phyloP scores from a whole-genome alignment of 768 basidiomycete species.

The Kwoniella sp. region DNA sequence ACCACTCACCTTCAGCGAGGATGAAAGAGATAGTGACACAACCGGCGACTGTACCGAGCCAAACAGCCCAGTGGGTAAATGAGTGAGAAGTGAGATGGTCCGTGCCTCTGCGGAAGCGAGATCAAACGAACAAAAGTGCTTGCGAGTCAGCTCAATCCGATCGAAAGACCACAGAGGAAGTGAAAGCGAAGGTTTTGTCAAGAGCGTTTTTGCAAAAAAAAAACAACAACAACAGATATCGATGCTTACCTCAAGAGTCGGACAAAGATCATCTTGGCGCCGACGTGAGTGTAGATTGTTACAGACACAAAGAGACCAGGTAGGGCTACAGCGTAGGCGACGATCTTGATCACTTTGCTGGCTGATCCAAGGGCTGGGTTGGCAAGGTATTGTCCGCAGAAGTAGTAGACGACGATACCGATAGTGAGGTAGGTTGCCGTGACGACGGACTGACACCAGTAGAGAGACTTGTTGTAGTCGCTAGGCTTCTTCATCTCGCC shows the following conservation, averaged over 20 bases:
- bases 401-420: constrained; percentile 35
- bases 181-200: background rate
- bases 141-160: background rate
- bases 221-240: background rate
- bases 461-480: constrained; percentile 30
- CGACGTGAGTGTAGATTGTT: constrained; percentile 32
- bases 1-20: constrained; percentile 18
- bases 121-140: background rate
- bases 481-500: constrained; percentile 43
- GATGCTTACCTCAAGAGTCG: constrained; percentile 34
- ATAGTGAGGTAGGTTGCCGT: constrained; percentile 34
- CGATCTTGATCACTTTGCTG: constrained; percentile 41
- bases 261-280: constrained; percentile 49
- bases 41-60: constrained; percentile 18
- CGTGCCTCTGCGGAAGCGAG: constrained; percentile 22
- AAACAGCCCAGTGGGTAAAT: constrained; percentile 19
- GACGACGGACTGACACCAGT: constrained; percentile 46
- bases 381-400: constrained; percentile 36
- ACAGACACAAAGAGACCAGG: constrained; percentile 38
- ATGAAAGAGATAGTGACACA: constrained; percentile 25
- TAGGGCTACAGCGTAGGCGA: constrained; percentile 47
- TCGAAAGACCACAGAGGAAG: too few relatives aligned
- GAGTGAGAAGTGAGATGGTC: constrained; percentile 23
- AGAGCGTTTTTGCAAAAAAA: background rate
- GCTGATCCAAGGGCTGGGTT: constrained; percentile 45